Percentiles rank a stretch among this genome's conserved stretches.
Conservation (phyloP, 495 filamentous ascomycete genomes). For the Lophium mytilinum region DNA sequence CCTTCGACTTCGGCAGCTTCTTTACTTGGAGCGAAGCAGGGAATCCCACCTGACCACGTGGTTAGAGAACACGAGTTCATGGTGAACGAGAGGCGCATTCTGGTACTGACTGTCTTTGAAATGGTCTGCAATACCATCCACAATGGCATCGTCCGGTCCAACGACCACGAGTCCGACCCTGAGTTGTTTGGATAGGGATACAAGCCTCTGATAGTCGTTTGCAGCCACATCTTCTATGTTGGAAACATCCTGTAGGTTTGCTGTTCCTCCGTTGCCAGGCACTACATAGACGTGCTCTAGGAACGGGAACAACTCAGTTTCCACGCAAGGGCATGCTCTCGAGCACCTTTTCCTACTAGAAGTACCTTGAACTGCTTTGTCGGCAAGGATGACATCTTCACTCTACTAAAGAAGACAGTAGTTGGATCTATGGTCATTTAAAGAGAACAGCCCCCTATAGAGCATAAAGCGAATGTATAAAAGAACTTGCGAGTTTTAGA, state of each 20-base stretch:
- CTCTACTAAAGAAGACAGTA: no score
- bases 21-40: slow-evolving; percentile 80
- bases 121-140: slow-evolving; percentile 80
- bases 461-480: no score
- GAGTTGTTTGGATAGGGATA: slow-evolving; percentile 63
- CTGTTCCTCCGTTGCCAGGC: slow-evolving; percentile 88
- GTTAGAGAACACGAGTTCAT: no score
- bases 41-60: slow-evolving; percentile 47
- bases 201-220: slow-evolving; percentile 69
- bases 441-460: no score
- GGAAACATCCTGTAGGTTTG: slow-evolving; percentile 55
- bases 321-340: slow-evolving; percentile 94
- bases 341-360: slow-evolving; percentile 84
- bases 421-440: no score
- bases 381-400: not conserved
- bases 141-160: slow-evolving; percentile 86
- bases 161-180: slow-evolving; percentile 78
- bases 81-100: no score
- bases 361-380: slow-evolving; percentile 47
- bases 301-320: slow-evolving; percentile 74
- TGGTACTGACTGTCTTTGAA: slow-evolving; percentile 41
- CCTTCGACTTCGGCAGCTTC: slow-evolving; percentile 87
- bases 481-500: no score
- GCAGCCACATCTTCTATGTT: slow-evolving; percentile 61
- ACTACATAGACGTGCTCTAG: slow-evolving; percentile 57